Percentiles rank a stretch among this genome's conserved stretches.
phyloP scores from a whole-genome alignment of 2,329 filamentous ascomycete species.

The Periglandula ipomoeae region DNA sequence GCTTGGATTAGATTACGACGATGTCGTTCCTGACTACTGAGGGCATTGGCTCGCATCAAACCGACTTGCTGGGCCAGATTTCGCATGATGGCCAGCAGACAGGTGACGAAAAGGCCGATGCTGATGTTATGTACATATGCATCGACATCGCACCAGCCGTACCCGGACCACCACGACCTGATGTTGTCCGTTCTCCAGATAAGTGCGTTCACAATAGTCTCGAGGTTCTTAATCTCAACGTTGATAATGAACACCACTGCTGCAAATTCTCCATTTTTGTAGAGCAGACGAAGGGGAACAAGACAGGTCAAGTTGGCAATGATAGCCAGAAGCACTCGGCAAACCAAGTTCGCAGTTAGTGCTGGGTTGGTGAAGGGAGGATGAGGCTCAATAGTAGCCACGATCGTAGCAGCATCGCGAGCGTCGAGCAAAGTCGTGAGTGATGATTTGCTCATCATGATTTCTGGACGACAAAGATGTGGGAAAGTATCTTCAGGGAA shows the following conservation, averaged over 20 bases:
- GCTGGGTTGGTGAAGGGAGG: slow-evolving; percentile 19
- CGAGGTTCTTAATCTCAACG: slow-evolving; percentile 36
- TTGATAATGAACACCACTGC: slow-evolving; percentile 39
- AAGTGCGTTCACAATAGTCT: slow-evolving; percentile 39
- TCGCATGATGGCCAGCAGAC: slow-evolving; percentile 45
- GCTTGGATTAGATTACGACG: slow-evolving; percentile 36
- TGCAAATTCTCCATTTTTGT: slow-evolving; percentile 44
- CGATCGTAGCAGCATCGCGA: slow-evolving; percentile 2
- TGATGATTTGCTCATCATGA: slow-evolving; percentile 1
- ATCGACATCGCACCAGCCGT: slow-evolving; percentile 45
- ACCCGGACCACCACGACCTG: slow-evolving; percentile 39
- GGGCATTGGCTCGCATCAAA: slow-evolving; percentile 30
- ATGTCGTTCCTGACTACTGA: slow-evolving; percentile 31
- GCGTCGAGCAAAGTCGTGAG: neutral
- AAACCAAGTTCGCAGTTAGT: slow-evolving; percentile 36
- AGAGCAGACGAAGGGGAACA: slow-evolving; percentile 42
- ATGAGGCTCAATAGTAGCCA: slow-evolving; percentile 1
- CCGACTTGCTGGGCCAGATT: slow-evolving; percentile 43
- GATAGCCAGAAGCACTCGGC: slow-evolving; percentile 37
- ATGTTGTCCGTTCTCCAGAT: slow-evolving; percentile 46
- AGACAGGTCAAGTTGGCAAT: slow-evolving; percentile 36
- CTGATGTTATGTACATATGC: slow-evolving; percentile 36
- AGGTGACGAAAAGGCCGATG: slow-evolving; percentile 38
- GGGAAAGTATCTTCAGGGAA: neutral
- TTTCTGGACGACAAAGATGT: neutral